Conservation (phyloP, 2,329 filamentous ascomycete species). For the Talaromyces sp. region DNA sequence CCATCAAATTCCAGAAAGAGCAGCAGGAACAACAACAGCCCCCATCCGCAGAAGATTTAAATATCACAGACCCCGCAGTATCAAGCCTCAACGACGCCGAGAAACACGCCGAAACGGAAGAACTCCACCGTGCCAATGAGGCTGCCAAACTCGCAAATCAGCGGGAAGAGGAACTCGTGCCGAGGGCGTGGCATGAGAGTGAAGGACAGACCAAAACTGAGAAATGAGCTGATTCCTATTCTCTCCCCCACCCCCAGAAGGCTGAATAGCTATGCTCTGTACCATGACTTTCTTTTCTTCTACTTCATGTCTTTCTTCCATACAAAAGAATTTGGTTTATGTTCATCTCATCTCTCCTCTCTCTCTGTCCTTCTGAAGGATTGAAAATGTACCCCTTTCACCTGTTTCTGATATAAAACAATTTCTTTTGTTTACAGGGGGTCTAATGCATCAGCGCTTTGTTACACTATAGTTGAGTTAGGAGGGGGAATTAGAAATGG, state of each 20-base stretch:
- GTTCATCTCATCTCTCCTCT: background rate
- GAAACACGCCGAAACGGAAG: constrained; percentile 26
- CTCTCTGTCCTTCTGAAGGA: background rate
- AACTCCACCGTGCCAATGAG: constrained; percentile 18
- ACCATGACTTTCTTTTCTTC: constrained; percentile 12
- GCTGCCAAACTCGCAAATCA: constrained; percentile 23
- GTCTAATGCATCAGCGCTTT: constrained; percentile 4
- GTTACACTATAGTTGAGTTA: background rate
- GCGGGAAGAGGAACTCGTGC: constrained; percentile 46
- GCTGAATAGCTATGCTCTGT: background rate
- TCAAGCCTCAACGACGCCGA: constrained; percentile 27
- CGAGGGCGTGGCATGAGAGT: constrained; percentile 46
- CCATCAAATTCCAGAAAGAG: constrained; percentile 2
- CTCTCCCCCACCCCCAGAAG: background rate
- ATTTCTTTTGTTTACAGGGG: constrained; percentile 4
- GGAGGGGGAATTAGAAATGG: constrained; percentile 6
- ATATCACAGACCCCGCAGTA: constrained; percentile 22
- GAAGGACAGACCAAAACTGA: constrained; percentile 13
- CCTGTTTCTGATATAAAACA: background rate
- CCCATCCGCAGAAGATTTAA: background rate
- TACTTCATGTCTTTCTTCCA: background rate
- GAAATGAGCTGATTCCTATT: background rate
- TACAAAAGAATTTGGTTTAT: background rate
- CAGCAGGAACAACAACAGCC: background rate
- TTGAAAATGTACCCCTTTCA: background rate